Evolutionary conservation across 345 rosid genomes (phyloP).

Genomic region (Gossypium ekmanianum): DNA sequence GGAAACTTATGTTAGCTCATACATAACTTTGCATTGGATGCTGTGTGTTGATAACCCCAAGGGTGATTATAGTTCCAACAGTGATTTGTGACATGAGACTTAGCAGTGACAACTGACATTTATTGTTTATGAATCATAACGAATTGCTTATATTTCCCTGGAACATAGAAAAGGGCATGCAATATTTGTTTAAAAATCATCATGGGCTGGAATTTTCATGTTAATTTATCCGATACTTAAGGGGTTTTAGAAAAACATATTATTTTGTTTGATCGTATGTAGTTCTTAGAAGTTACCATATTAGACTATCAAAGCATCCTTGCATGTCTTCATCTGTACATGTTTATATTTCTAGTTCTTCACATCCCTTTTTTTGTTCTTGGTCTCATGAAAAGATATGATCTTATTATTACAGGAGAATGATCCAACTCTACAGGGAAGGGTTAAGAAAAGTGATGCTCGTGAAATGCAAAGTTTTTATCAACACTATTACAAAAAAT

Average conservation of each 20-base stretch:
- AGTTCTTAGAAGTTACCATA: neutral
- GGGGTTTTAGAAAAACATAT: neutral
- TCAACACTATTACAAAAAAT: slow-evolving; percentile 81
- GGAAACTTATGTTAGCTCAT: neutral
- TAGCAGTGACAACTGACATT: neutral
- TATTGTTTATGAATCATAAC: too few relatives aligned
- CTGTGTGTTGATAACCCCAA: neutral
- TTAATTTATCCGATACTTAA: neutral
- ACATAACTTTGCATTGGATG: neutral
- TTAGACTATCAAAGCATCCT: neutral
- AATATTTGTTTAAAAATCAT: neutral
- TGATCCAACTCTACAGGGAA: slow-evolving; percentile 70
- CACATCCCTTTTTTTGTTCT: neutral
- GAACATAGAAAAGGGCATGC: neutral
- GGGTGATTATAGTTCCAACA: neutral
- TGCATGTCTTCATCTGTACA: neutral
- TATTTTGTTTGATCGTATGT: neutral
- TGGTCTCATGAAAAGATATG: neutral
- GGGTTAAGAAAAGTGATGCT: slow-evolving; percentile 82
- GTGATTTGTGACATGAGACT: neutral
- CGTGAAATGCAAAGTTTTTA: slow-evolving; percentile 92
- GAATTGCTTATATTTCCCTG: neutral
- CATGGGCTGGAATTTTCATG: neutral
- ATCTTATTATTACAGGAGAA: slow-evolving; percentile 49
- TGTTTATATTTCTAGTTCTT: neutral